These are phyloP conservation scores for Nasturtium officinale DNA, from an alignment of 345 rosid species.

Conservation along the genomic window DNA sequence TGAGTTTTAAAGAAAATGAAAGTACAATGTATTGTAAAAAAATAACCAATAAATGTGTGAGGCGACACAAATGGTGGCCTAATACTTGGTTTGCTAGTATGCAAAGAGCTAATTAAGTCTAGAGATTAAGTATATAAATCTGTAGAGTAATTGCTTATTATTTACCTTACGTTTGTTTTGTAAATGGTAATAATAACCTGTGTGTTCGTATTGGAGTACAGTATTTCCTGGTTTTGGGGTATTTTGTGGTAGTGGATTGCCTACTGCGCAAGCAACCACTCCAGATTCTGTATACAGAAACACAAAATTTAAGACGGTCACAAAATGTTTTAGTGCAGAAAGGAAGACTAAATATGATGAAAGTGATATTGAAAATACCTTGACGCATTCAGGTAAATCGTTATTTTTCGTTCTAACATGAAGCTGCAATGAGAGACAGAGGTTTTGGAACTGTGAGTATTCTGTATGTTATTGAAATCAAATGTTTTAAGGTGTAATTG, in stretches of 20 bases:
- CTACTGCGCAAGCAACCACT: slow-evolving; percentile 56
- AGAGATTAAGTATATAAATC: slow-evolving; percentile 18
- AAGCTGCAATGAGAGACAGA: slow-evolving; percentile 50
- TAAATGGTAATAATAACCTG: slow-evolving; percentile 32
- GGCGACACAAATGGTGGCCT: slow-evolving; percentile 29
- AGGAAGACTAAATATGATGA: neutral
- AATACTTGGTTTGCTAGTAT: slow-evolving; percentile 21
- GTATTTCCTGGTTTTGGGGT: slow-evolving; percentile 23
- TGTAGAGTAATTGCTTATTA: slow-evolving; percentile 25
- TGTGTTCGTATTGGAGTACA: slow-evolving; percentile 31
- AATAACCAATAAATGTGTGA: slow-evolving; percentile 24
- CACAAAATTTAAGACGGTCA: neutral
- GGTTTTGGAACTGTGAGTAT: neutral
- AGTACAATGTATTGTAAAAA: slow-evolving; percentile 6
- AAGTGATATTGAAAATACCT: slow-evolving; percentile 48
- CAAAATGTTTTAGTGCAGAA: neutral
- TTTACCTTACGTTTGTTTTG: slow-evolving; percentile 26
- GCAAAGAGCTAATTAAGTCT: slow-evolving; percentile 16
- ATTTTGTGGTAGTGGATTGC: slow-evolving; percentile 19
- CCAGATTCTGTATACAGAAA: slow-evolving; percentile 59
- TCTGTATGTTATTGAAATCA: neutral
- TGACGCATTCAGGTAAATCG: slow-evolving; percentile 71
- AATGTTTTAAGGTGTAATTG: neutral
- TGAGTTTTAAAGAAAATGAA: neutral
- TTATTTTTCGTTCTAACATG: slow-evolving; percentile 74